These are phyloP conservation scores for Rhizopus sp. DNA, from an alignment of 371 early-diverging fungal genomes.

Conservation along the genomic window DNA sequence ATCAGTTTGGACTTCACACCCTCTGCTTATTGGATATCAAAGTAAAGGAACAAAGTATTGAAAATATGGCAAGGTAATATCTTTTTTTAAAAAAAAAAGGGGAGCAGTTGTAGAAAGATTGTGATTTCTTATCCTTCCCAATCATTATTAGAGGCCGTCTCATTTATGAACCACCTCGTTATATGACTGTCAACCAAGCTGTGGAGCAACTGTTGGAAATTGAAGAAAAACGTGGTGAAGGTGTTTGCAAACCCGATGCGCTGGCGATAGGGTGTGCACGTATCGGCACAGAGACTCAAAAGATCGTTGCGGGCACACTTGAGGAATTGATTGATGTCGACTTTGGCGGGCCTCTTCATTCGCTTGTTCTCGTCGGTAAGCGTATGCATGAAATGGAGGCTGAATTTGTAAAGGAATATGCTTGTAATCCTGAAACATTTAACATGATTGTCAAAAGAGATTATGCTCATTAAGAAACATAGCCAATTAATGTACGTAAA, in stretches of 20 bases:
- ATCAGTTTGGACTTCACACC: constrained; percentile 89
- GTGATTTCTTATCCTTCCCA: neutral
- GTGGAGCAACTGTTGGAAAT: constrained; percentile 92
- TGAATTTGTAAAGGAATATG: constrained; percentile 80
- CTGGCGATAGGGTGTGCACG: constrained; percentile 95
- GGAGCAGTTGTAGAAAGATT: neutral
- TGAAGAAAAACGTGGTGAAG: constrained; percentile 73
- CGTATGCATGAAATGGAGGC: constrained; percentile 95
- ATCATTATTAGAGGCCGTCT: constrained; percentile 65
- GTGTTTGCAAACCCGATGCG: constrained; percentile 77
- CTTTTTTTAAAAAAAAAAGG: neutral
- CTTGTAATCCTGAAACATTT: constrained; percentile 70
- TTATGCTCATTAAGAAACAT: constrained; percentile 35
- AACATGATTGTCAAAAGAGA: constrained; percentile 69
- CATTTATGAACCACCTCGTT: constrained; percentile 97
- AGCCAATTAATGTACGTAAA: too few species aligned
- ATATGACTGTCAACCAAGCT: constrained; percentile 97
- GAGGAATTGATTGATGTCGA: constrained; percentile 80
- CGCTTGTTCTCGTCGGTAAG: constrained; percentile 89
- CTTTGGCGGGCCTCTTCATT: constrained; percentile 98
- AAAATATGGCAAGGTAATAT: constrained; percentile 86
- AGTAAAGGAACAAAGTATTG: constrained; percentile 96
- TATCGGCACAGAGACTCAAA: constrained; percentile 85
- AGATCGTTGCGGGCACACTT: constrained; percentile 87
- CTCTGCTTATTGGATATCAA: constrained; percentile 98